Evolutionary conservation across 2,329 filamentous ascomycete species (phyloP).

Genomic region (Xylariaceae sp.): DNA sequence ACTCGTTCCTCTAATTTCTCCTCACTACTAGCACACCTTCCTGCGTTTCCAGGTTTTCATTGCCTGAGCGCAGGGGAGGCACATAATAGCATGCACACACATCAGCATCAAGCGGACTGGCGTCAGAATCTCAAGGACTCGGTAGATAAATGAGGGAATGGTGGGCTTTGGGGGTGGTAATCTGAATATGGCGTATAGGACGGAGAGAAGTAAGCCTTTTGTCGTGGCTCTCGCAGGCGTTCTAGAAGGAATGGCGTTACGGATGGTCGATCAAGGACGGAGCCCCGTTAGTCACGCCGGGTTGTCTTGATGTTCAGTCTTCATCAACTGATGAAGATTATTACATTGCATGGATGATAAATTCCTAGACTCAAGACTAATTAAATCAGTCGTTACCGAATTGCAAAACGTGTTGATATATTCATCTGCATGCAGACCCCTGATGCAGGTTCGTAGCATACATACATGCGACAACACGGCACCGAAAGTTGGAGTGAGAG

Average conservation of each 20-base stretch:
- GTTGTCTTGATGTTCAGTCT: conserved; percentile 4
- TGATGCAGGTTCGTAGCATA: too few relatives aligned
- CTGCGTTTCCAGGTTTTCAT: conserved; percentile 8
- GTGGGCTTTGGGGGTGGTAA: neutral
- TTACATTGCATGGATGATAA: neutral
- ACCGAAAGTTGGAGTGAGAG: neutral
- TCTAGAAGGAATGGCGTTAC: conserved; percentile 14
- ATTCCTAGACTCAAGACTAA: conserved; percentile 4
- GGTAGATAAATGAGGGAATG: conserved; percentile 2
- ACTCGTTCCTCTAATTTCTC: conserved; percentile 5
- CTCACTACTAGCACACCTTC: conserved; percentile 9
- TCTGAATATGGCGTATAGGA: neutral
- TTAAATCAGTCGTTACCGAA: conserved; percentile 4
- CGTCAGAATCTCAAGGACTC: neutral
- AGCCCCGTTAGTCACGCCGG: neutral
- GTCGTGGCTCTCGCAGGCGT: conserved; percentile 7
- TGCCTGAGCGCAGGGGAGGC: neutral
- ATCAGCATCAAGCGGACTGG: conserved; percentile 13
- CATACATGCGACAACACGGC: neutral
- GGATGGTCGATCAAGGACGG: conserved; percentile 1
- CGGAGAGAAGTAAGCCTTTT: neutral
- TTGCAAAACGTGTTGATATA: neutral
- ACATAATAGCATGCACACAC: conserved; percentile 8
- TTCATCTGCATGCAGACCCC: neutral
- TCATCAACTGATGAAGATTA: neutral